Base-by-base conservation (phyloP, 164 flowering plant species). In the Sedum album region DNA sequence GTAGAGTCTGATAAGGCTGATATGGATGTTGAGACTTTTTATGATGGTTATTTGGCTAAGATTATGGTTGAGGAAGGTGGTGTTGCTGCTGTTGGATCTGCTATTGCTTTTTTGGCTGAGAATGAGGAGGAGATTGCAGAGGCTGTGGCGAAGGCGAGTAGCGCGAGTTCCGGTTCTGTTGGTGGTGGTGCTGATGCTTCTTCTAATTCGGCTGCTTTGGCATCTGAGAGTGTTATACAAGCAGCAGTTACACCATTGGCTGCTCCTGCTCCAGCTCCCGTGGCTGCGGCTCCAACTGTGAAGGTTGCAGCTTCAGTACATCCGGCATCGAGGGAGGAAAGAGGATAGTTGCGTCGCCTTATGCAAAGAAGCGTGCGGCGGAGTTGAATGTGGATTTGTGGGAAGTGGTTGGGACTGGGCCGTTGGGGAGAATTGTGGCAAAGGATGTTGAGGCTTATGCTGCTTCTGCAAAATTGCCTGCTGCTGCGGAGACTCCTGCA, bases 1-100 rank as follows among this genome's bases (percentile, higher is more conserved):
- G 97, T 92, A 46, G 97, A 95, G 72, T 95, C 99, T 49, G 97
- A 95, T 62, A 92, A 94, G 75, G 99, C 99, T 4, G 97, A 90
- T 72, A 92, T 92, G 97, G 97, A 95, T 64, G 99, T 95, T 10
- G 99, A 95, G 79, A 88, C 97, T 5, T 95, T 95, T 76, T 89
- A 95, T 72, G 99, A 94, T 66, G 99, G 99, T 6, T 90, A 82
- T 67, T 73, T 95, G 17, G 97, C 97, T 26, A 87, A 89, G 9
- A 92, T 95, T 73, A 78, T 92, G 79, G 99, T 92, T 6, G 96
- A 88, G 7, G 99, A 92, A 68, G 99, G 98, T 0, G 85, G 83
- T n/a, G 81, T 85, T 20, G 99, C 96, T 0, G 74, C 96, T n/a
- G 97, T 94, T 21, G 99, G 99, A n/a, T 91, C 99, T 28, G 89